A percentile compares a stretch with the other conserved stretches of the same genome.
These are phyloP conservation scores for Ophiostoma perfectum DNA, from an alignment of 2,329 filamentous ascomycete species.

Conservation along the genomic window DNA sequence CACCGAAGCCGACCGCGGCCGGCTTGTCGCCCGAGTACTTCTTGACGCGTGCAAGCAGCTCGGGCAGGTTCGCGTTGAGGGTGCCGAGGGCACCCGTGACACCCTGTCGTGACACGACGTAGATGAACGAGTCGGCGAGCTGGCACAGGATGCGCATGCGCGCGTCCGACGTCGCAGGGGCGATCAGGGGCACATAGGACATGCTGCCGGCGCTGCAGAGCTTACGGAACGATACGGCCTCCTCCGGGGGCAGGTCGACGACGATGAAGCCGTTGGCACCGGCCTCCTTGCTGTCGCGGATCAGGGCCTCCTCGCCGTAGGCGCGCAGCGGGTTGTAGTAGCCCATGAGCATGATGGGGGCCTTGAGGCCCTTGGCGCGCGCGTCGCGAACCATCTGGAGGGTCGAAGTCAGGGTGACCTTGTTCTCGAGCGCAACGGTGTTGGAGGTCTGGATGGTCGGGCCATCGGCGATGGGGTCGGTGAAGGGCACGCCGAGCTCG, in stretches of 20 bases:
- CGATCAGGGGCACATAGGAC: conserved; percentile 95
- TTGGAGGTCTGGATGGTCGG: conserved; percentile 96
- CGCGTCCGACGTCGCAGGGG: conserved; percentile 82
- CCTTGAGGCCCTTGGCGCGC: conserved; percentile 67
- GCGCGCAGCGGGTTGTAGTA: conserved; percentile 96
- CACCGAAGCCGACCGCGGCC: conserved; percentile 89
- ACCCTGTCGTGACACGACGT: conserved; percentile 95
- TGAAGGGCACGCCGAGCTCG: conserved; percentile 93
- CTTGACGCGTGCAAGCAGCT: conserved; percentile 79
- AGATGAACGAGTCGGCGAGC: conserved; percentile 97
- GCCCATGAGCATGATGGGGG: conserved; percentile 90
- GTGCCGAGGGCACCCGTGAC: conserved; percentile 86
- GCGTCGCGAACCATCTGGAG: conserved; percentile 81
- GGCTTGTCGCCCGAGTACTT: conserved; percentile 87
- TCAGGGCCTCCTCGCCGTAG: conserved; percentile 86
- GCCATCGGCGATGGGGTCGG: conserved; percentile 95
- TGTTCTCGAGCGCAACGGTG: conserved; percentile 82
- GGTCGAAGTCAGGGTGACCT: conserved; percentile 73
- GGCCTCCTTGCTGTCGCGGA: conserved; percentile 75
- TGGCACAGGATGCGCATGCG: conserved; percentile 95
- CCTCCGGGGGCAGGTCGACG: conserved; percentile 91
- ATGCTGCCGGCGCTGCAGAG: conserved; percentile 75
- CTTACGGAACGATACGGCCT: conserved; percentile 86
- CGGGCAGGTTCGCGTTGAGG: conserved; percentile 74
- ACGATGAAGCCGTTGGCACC: conserved; percentile 96